phyloP scores from a whole-genome alignment of 139 green algal species.

The Picochlorum sp. region DNA sequence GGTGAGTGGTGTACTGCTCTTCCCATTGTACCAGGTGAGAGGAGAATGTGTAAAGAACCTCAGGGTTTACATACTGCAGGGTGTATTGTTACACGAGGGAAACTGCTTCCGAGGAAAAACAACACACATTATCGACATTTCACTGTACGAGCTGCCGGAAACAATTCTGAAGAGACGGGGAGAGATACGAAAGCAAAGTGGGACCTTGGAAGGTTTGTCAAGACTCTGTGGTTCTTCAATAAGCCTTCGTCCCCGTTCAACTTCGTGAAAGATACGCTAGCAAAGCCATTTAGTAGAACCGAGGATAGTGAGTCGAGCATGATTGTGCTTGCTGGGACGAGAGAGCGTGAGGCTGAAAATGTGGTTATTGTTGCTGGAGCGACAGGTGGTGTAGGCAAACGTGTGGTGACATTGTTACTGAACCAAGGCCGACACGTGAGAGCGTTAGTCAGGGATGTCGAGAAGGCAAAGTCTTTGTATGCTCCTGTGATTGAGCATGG shows the following conservation, averaged over 20 bases:
- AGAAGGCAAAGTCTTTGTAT: conserved; percentile 41
- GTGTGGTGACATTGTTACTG: conserved; percentile 68
- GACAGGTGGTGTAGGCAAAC: conserved; percentile 67
- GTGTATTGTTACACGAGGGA: too few species aligned
- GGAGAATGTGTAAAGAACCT: too few species aligned
- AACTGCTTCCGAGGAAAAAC: too few species aligned
- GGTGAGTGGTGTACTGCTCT: too few species aligned
- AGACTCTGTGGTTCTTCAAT: conserved; percentile 73
- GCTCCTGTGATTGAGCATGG: conserved; percentile 41
- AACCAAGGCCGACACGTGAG: conserved; percentile 48
- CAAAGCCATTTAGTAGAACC: conserved; percentile 16
- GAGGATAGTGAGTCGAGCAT: background rate
- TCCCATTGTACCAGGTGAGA: too few species aligned
- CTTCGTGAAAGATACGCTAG: conserved; percentile 17
- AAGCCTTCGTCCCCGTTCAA: conserved; percentile 30
- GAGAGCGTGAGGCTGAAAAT: background rate
- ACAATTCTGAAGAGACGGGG: too few species aligned
- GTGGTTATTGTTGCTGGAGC: conserved; percentile 50
- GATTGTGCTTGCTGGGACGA: background rate
- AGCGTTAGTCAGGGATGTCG: conserved; percentile 57
- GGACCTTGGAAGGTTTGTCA: conserved; percentile 70
- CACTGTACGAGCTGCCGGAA: too few species aligned
- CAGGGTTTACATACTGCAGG: too few species aligned
- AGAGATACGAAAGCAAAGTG: conserved; percentile 25
- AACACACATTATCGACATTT: too few species aligned